Percentiles rank a stretch among this genome's conserved stretches.
Conservation (phyloP, 805 yeast species). For the Cyberlindnera bimundalis region DNA sequence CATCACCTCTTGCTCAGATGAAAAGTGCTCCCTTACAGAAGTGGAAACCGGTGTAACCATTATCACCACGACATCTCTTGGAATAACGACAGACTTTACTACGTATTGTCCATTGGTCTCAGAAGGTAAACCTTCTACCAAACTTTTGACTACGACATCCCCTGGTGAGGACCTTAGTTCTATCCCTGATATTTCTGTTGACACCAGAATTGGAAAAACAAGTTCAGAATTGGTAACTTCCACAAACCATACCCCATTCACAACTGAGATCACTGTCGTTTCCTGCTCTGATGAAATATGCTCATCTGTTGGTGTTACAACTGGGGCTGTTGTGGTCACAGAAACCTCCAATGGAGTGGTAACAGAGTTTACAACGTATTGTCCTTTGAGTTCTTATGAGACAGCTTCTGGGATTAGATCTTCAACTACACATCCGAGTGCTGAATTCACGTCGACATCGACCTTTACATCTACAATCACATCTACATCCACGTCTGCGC, state of each 20-base stretch:
- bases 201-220: too few relatives aligned
- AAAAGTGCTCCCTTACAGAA: conserved; percentile 14
- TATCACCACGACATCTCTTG: conserved; percentile 34
- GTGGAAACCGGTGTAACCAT: conserved; percentile 23
- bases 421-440: too few relatives aligned
- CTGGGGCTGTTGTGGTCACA: conserved; percentile 29
- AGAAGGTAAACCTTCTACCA: too few relatives aligned
- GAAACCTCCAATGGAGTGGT: conserved; percentile 32
- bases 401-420: too few relatives aligned
- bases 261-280: conserved; percentile 19
- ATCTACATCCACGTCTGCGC: neutral
- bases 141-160: too few relatives aligned
- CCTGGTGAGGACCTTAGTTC: too few relatives aligned
- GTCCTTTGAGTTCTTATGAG: conserved; percentile 15
- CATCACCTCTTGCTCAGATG: conserved; percentile 20
- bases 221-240: too few relatives aligned
- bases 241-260: neutral
- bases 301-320: conserved; percentile 8
- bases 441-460: too few relatives aligned
- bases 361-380: conserved; percentile 25
- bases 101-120: conserved; percentile 27
- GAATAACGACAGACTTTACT: conserved; percentile 25
- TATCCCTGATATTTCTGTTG: neutral
- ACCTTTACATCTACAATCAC: neutral
- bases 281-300: conserved; percentile 18